phyloP scores from a whole-genome alignment of 2,329 filamentous ascomycete species.

The Ilyonectria sp. region DNA sequence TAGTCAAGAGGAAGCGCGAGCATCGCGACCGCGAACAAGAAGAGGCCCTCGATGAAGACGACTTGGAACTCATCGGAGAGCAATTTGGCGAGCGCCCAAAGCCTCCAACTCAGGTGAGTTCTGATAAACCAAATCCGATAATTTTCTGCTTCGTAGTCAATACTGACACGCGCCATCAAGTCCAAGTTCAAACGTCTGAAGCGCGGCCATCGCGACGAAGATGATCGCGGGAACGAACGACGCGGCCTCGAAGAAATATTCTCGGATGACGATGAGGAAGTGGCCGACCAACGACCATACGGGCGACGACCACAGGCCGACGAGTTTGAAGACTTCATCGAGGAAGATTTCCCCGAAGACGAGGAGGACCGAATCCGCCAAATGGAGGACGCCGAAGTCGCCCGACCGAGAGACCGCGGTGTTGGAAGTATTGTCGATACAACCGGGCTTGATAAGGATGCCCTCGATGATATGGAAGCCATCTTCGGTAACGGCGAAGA shows the following conservation, averaged over 20 bases:
- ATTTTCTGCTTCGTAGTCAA: background rate
- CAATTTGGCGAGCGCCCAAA: conserved; percentile 76
- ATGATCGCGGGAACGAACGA: conserved; percentile 73
- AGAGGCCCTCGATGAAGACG: conserved; percentile 94
- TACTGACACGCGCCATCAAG: conserved; percentile 59
- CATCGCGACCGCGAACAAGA: conserved; percentile 84
- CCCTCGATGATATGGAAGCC: conserved; percentile 94
- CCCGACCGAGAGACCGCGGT: conserved; percentile 81
- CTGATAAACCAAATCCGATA: background rate
- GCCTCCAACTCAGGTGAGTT: conserved; percentile 77
- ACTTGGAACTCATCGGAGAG: conserved; percentile 94
- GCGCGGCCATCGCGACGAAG: conserved; percentile 86
- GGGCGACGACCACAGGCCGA: conserved; percentile 75
- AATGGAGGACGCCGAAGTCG: conserved; percentile 90
- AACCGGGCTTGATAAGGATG: conserved; percentile 90
- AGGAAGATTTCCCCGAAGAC: conserved; percentile 93
- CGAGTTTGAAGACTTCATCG: conserved; percentile 96
- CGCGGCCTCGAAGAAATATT: conserved; percentile 94
- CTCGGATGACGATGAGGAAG: conserved; percentile 91
- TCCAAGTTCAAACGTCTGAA: conserved; percentile 97
- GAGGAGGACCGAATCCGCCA: conserved; percentile 83
- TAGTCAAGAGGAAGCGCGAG: conserved; percentile 81
- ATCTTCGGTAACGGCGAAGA: conserved; percentile 97
- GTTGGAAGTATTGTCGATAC: conserved; percentile 82
- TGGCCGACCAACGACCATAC: conserved; percentile 68